Conservation (phyloP, 2,329 filamentous ascomycete genomes). For the Emmonsiellopsis sp. region DNA sequence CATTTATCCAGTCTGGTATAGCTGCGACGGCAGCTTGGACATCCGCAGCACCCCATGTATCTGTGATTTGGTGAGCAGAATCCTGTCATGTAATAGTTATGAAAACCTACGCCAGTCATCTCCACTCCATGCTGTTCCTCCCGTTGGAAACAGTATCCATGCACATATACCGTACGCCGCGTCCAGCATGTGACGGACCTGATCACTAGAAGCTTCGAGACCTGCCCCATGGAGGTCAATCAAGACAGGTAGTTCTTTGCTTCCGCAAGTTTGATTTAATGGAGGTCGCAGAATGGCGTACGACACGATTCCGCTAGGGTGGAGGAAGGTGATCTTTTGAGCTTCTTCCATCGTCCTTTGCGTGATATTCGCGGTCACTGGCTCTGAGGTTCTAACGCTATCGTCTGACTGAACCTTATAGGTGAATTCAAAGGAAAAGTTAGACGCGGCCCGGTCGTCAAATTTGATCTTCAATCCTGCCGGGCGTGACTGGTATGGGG, state of each 20-base stretch:
- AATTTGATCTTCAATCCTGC: slow-evolving; percentile 20
- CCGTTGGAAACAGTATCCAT: slow-evolving; percentile 48
- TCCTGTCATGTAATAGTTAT: not conserved
- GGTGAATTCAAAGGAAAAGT: slow-evolving; percentile 13
- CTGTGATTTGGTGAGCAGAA: slow-evolving; percentile 4
- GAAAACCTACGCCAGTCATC: slow-evolving; percentile 49
- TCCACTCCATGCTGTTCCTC: slow-evolving; percentile 49
- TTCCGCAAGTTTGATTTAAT: slow-evolving; percentile 23
- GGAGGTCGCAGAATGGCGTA: slow-evolving; percentile 50
- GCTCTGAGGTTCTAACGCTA: slow-evolving; percentile 3
- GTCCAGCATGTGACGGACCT: slow-evolving; percentile 41
- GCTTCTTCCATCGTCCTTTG: slow-evolving; percentile 27
- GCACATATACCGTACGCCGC: slow-evolving; percentile 42
- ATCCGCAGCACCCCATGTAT: slow-evolving; percentile 49
- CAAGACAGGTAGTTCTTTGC: slow-evolving; percentile 36
- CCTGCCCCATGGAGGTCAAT: slow-evolving; percentile 49
- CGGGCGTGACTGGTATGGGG: slow-evolving; percentile 26
- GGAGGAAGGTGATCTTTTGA: slow-evolving; percentile 46
- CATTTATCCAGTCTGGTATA: slow-evolving; percentile 42
- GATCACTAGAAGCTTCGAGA: slow-evolving; percentile 41
- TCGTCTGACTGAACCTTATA: slow-evolving; percentile 8
- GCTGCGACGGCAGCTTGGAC: slow-evolving; percentile 43
- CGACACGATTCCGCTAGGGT: slow-evolving; percentile 45
- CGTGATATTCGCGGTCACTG: slow-evolving; percentile 13
- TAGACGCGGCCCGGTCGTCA: not conserved